These are phyloP conservation scores for Platismatia glauca DNA, from an alignment of 495 filamentous ascomycete genomes.

Conservation along the genomic window DNA sequence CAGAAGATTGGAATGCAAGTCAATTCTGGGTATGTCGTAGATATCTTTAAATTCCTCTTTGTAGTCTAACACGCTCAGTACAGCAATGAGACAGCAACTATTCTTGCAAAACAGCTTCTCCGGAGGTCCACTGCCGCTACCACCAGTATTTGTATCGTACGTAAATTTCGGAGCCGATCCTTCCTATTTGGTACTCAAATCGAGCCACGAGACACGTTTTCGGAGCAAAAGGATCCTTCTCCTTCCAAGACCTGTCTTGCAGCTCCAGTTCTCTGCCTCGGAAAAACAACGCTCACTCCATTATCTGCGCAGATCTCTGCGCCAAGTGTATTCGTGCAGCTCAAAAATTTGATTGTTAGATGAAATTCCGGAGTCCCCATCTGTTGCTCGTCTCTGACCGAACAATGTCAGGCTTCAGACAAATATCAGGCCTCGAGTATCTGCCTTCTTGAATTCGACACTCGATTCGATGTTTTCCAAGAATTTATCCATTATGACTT, in stretches of 20 bases:
- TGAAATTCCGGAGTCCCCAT: constrained; percentile 11
- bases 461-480: constrained; percentile 57
- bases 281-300: background rate
- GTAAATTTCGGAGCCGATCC: background rate
- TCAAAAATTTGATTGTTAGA: constrained; percentile 58
- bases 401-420: constrained; percentile 12
- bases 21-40: constrained; percentile 60
- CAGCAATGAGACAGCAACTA: constrained; percentile 55
- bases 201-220: background rate
- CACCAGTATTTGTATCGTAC: constrained; percentile 48
- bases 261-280: background rate
- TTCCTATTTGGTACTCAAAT: background rate
- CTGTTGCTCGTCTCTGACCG: background rate
- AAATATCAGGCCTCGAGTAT: constrained; percentile 42
- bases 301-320: constrained; percentile 42
- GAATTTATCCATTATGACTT: constrained; percentile 72
- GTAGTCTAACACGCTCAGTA: constrained; percentile 43
- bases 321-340: constrained; percentile 64
- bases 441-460: constrained; percentile 60
- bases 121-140: constrained; percentile 39
- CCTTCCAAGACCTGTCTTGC: too few species aligned
- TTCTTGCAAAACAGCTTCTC: constrained; percentile 53
- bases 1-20: constrained; percentile 72
- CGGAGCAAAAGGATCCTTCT: background rate
- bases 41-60: background rate